Evolutionary conservation across 495 filamentous ascomycete species (phyloP).

Genomic region (Articulospora tetracladia): DNA sequence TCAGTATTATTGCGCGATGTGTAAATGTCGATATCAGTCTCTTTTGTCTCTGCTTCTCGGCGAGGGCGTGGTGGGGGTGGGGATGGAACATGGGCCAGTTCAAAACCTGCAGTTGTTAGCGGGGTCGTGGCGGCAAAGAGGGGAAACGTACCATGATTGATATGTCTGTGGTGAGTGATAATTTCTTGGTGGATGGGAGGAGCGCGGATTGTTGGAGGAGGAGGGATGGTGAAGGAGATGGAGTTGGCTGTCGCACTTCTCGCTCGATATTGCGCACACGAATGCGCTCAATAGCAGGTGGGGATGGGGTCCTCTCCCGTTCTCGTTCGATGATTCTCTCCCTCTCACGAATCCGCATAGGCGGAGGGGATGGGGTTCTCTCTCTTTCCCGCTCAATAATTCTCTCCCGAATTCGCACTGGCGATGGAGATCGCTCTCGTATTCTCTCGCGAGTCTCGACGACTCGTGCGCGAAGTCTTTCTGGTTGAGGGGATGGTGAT

Average conservation of each 20-base stretch:
- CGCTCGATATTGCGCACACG: constrained; percentile 23
- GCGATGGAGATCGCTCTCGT: constrained; percentile 25
- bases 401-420: constrained; percentile 19
- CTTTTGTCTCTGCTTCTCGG: constrained; percentile 34
- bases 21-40: constrained; percentile 53
- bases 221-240: constrained; percentile 32
- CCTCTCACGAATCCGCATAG: constrained; percentile 21
- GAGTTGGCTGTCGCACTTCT: constrained; percentile 10
- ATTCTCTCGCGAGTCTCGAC: constrained; percentile 25
- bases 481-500: constrained; percentile 36
- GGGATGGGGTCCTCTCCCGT: constrained; percentile 36
- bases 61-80: constrained; percentile 39
- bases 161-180: constrained; percentile 80
- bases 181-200: constrained; percentile 76
- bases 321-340: constrained; percentile 26
- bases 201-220: constrained; percentile 52
- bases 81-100: constrained; percentile 39
- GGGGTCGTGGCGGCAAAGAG: constrained; percentile 13
- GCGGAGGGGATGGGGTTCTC: constrained; percentile 38
- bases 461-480: constrained; percentile 27
- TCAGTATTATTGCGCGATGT: constrained; percentile 37
- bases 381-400: constrained; percentile 26
- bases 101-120: constrained; percentile 31
- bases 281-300: constrained; percentile 22
- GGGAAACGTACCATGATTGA: constrained; percentile 71